These are phyloP conservation scores for Trichophyton schoenleinii DNA, from an alignment of 2,329 filamentous ascomycete genomes.

Conservation along the genomic window DNA sequence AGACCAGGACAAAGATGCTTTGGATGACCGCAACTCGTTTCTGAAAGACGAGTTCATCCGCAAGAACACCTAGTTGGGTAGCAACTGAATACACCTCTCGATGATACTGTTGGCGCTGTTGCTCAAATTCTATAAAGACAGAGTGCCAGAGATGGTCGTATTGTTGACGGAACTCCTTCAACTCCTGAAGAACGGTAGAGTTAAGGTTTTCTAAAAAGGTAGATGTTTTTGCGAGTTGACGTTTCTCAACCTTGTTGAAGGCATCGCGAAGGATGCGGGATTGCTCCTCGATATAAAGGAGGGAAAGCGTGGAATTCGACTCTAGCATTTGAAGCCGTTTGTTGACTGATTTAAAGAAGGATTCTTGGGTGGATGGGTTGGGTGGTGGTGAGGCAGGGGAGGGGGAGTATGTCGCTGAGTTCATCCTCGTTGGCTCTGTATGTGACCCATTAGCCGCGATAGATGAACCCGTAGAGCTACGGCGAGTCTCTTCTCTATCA, in stretches of 20 bases:
- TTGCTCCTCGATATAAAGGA: constrained; percentile 95
- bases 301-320: constrained; percentile 77
- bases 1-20: constrained; percentile 72
- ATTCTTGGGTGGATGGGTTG: constrained; percentile 82
- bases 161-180: constrained; percentile 64
- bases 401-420: constrained; percentile 22
- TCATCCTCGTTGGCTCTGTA: constrained; percentile 1
- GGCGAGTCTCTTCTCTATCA: neutral
- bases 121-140: constrained; percentile 81
- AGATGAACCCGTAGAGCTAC: neutral
- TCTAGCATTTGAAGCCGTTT: constrained; percentile 87
- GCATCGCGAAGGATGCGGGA: constrained; percentile 81
- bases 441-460: neutral
- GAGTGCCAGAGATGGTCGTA: constrained; percentile 97
- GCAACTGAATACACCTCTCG: constrained; percentile 73
- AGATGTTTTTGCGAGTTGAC: constrained; percentile 71
- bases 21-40: constrained; percentile 93
- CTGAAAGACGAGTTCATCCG: constrained; percentile 74
- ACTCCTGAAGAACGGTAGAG: constrained; percentile 67
- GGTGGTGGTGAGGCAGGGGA: constrained; percentile 34
- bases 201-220: constrained; percentile 78
- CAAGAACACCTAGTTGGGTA: constrained; percentile 68
- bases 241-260: constrained; percentile 73
- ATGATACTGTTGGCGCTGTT: constrained; percentile 72
- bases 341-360: constrained; percentile 92